Evolutionary conservation across 2,329 filamentous ascomycete genomes (phyloP).

Genomic region (Xylaria sp.): DNA sequence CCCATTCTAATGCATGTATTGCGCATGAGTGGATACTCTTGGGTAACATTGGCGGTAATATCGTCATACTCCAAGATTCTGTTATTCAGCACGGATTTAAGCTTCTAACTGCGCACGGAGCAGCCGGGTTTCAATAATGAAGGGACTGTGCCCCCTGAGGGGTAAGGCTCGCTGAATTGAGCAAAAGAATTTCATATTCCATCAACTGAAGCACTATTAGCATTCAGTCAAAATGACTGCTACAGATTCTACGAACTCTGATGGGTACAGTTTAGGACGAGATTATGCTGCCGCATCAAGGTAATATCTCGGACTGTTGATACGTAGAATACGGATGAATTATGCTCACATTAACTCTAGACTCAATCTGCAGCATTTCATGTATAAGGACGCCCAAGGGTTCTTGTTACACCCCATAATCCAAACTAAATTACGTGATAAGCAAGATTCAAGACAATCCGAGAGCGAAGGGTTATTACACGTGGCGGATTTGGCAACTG

Average conservation of each 20-base stretch:
- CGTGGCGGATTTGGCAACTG: constrained; percentile 33
- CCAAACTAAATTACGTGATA: constrained; percentile 13
- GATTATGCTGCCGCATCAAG: constrained; percentile 26
- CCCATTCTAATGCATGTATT: not conserved
- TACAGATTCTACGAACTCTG: constrained; percentile 5
- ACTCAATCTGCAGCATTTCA: constrained; percentile 34
- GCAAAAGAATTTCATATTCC: not conserved
- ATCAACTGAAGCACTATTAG: not conserved
- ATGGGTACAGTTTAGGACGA: constrained; percentile 30
- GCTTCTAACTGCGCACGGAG: not conserved
- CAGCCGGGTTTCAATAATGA: not conserved
- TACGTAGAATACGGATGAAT: not conserved
- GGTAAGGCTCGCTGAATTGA: not conserved
- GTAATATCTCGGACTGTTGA: too few relatives aligned
- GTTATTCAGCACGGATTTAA: not conserved
- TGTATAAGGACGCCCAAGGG: constrained; percentile 30
- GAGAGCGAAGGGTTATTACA: not conserved
- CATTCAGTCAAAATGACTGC: constrained; percentile 7
- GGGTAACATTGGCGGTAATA: not conserved
- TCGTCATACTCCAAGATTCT: not conserved
- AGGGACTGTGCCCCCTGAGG: not conserved
- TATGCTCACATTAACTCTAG: constrained; percentile 17
- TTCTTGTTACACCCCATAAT: constrained; percentile 34
- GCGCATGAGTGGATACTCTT: not conserved
- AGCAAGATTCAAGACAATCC: constrained; percentile 8